phyloP scores from a whole-genome alignment of 2,329 filamentous ascomycete genomes.

The Epichloe sylvatica region DNA sequence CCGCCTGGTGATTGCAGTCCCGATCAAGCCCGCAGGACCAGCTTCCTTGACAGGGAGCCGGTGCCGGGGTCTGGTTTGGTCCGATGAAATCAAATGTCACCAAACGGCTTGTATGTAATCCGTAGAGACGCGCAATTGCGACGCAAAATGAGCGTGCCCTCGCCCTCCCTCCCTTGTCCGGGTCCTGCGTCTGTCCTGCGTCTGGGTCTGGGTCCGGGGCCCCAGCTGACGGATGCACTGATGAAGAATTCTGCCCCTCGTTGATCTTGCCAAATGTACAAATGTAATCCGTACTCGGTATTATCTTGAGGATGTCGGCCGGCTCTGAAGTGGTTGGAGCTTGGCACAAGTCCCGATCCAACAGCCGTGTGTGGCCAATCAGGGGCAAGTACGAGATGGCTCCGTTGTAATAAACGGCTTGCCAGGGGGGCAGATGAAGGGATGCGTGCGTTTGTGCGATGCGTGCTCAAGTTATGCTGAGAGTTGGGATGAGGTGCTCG shows the following conservation, averaged over 20 bases:
- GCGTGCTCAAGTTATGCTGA: background rate
- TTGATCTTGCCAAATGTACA: background rate
- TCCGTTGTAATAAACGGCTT: too few relatives aligned
- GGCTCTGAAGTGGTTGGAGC: background rate
- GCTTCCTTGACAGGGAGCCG: background rate
- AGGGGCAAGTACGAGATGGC: background rate
- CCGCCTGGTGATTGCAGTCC: too few relatives aligned
- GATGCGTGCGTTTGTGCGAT: background rate
- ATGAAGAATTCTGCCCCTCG: background rate
- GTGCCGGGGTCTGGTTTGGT: background rate
- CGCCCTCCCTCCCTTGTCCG: background rate
- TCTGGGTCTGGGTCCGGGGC: background rate
- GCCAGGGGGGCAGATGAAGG: too few relatives aligned
- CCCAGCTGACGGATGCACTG: background rate
- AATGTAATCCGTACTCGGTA: background rate
- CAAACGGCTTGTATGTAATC: background rate
- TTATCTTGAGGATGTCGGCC: background rate
- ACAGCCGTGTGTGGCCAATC: background rate
- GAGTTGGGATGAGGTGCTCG: too few relatives aligned
- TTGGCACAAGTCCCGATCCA: background rate
- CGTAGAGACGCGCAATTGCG: background rate
- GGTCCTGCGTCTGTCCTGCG: background rate
- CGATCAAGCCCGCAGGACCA: too few relatives aligned
- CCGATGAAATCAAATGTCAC: too few relatives aligned
- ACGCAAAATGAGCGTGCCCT: background rate